Percentiles rank a stretch among this genome's conserved stretches.
Evolutionary conservation across 2,329 filamentous ascomycete genomes (phyloP).

Genomic region (Diaporthe sp.): DNA sequence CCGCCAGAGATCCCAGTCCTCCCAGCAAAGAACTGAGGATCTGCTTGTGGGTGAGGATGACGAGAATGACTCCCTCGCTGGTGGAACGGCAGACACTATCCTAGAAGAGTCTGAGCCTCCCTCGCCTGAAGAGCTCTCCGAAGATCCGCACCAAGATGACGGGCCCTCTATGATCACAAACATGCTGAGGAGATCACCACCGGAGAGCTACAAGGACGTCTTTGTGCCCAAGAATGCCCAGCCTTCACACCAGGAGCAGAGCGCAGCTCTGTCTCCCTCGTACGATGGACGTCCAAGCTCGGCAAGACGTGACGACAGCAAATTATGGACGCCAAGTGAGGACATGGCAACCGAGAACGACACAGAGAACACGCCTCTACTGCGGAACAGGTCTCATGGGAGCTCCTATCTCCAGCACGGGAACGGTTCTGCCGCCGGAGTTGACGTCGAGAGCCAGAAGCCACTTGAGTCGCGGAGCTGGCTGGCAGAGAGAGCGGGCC

Average conservation of each 20-base stretch:
- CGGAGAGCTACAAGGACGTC: conserved; percentile 50
- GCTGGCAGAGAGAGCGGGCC: conserved; percentile 50
- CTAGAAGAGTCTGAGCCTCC: conserved; percentile 72
- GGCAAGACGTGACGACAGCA: conserved; percentile 40
- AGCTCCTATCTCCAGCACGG: conserved; percentile 45
- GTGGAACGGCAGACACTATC: conserved; percentile 65
- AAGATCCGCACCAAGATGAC: conserved; percentile 47
- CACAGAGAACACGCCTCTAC: conserved; percentile 63
- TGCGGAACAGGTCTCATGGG: conserved; percentile 53
- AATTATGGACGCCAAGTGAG: conserved; percentile 7
- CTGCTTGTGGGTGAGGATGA: conserved; percentile 43
- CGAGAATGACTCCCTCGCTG: conserved; percentile 47
- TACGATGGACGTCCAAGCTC: conserved; percentile 41
- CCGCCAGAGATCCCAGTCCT: conserved; percentile 54
- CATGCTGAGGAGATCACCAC: conserved; percentile 65
- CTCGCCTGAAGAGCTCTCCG: conserved; percentile 58
- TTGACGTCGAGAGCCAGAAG: conserved; percentile 68
- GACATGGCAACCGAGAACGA: conserved; percentile 26
- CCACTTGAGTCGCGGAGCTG: conserved; percentile 50
- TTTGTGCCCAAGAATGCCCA: conserved; percentile 6
- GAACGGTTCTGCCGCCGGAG: conserved; percentile 46
- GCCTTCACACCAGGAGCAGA: conserved; percentile 36
- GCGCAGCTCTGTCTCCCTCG: conserved; percentile 7
- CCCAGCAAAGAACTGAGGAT: conserved; percentile 44
- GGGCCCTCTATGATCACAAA: conserved; percentile 63